A percentile compares a stretch with the other conserved stretches of the same genome.
These are phyloP conservation scores for Lolium rigidum DNA, from an alignment of 176 grass and related monocot genomes.

Conservation along the genomic window DNA sequence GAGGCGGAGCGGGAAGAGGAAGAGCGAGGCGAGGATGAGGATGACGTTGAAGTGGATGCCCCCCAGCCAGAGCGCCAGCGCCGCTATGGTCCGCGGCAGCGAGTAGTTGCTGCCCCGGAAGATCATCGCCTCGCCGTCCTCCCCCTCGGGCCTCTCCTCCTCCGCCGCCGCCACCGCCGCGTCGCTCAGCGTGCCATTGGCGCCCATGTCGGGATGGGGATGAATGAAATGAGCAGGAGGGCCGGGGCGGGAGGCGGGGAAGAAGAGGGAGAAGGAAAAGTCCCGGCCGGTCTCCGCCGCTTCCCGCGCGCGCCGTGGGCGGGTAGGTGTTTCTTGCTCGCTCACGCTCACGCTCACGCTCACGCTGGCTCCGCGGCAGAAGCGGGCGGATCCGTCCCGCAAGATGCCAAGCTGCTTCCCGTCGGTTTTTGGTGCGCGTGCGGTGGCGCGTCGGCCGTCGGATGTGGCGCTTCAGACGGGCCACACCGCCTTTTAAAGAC, in stretches of 20 bases:
- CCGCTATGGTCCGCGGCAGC: slow-evolving; percentile 54
- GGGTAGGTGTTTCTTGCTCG: background rate
- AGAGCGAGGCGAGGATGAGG: slow-evolving; percentile 72
- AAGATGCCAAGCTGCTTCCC: slow-evolving; percentile 11
- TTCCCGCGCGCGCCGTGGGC: background rate
- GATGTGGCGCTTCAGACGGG: slow-evolving; percentile 19
- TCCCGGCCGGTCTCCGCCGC: background rate
- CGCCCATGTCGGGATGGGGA: slow-evolving; percentile 37
- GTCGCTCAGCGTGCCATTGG: slow-evolving; percentile 19
- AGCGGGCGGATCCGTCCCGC: slow-evolving; percentile 16
- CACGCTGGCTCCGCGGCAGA: background rate
- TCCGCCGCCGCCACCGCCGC: background rate
- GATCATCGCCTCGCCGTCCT: slow-evolving; percentile 38
- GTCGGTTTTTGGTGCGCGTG: background rate
- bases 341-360: background rate
- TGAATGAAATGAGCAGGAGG: background rate
- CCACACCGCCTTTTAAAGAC: slow-evolving; percentile 23
- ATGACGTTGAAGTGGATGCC: slow-evolving; percentile 79
- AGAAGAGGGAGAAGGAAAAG: background rate
- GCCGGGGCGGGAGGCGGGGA: background rate
- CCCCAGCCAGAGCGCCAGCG: slow-evolving; percentile 82
- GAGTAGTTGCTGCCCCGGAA: slow-evolving; percentile 71
- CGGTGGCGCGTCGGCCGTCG: slow-evolving; percentile 16
- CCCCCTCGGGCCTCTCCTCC: background rate
- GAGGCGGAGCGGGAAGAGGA: slow-evolving; percentile 74